Conservation (phyloP, 768 basidiomycete species). For the Tylopilus sp. region DNA sequence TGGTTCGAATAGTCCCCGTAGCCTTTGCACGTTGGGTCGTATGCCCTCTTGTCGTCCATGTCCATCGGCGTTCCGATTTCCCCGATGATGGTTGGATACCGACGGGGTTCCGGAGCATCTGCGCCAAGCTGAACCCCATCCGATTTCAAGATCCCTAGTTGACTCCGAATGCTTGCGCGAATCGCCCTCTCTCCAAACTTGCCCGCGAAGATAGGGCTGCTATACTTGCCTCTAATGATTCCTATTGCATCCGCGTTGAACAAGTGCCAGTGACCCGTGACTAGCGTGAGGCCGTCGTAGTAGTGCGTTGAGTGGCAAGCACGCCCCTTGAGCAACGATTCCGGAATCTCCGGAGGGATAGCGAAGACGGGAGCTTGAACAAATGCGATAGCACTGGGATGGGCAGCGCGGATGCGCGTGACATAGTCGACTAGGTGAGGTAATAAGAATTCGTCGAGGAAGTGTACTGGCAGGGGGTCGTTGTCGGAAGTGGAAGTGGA, state of each 20-base stretch:
- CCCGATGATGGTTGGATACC: constrained; percentile 87
- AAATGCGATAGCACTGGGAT: constrained; percentile 86
- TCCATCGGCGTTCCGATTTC: constrained; percentile 96
- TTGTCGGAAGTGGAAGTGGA: neutral
- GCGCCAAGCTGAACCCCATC: constrained; percentile 65
- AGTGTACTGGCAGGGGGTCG: constrained; percentile 47
- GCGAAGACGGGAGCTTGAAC: constrained; percentile 91
- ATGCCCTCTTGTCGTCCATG: constrained; percentile 84
- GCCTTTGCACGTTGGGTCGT: constrained; percentile 44
- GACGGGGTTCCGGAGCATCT: constrained; percentile 2
- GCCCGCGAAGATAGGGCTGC: constrained; percentile 62
- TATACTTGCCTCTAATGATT: constrained; percentile 80
- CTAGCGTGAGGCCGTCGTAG: constrained; percentile 91
- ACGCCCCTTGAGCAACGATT: constrained; percentile 59
- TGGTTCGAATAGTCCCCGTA: constrained; percentile 79
- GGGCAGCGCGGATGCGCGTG: constrained; percentile 55
- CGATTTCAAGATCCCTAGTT: constrained; percentile 72
- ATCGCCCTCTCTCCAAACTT: constrained; percentile 84
- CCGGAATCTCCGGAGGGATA: constrained; percentile 60
- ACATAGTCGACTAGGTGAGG: constrained; percentile 63
- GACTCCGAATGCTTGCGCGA: constrained; percentile 74
- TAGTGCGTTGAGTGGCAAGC: constrained; percentile 81
- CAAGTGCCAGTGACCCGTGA: constrained; percentile 93
- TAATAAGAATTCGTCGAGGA: constrained; percentile 77
- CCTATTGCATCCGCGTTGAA: constrained; percentile 96